These are phyloP conservation scores for Blepharisma japonicum DNA, from an alignment of 73 alveolate genomes.

Conservation along the genomic window DNA sequence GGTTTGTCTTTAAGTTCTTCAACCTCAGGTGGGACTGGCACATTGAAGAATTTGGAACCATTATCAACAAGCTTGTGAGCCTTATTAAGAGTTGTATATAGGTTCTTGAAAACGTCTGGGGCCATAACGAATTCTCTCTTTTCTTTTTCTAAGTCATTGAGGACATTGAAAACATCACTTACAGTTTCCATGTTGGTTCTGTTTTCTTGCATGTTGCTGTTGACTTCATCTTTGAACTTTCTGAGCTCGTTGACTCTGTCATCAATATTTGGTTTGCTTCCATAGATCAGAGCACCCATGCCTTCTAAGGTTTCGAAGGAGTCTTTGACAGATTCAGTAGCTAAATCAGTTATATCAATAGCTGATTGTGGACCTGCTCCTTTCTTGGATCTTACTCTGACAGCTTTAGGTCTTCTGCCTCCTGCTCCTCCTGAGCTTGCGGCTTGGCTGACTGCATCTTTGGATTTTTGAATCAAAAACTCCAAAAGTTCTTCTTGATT, in stretches of 20 bases:
- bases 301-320: no score
- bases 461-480: background rate
- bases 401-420: no score
- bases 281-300: no score
- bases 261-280: background rate
- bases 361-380: no score
- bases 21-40: background rate
- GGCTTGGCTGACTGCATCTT: background rate
- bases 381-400: no score
- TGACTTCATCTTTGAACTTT: background rate
- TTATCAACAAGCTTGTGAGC: background rate
- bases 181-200: background rate
- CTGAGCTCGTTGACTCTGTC: background rate
- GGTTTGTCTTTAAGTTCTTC: constrained; percentile 14
- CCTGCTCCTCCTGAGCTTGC: no score
- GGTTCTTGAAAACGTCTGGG: background rate
- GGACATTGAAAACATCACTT: background rate
- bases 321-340: no score
- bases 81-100: background rate
- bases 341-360: no score
- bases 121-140: background rate
- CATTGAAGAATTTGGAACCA: background rate
- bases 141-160: background rate
- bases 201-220: background rate
- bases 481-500: background rate